Base-by-base conservation (phyloP, 73 alveolate species). In the Tetrahymena malaccensis region DNA sequence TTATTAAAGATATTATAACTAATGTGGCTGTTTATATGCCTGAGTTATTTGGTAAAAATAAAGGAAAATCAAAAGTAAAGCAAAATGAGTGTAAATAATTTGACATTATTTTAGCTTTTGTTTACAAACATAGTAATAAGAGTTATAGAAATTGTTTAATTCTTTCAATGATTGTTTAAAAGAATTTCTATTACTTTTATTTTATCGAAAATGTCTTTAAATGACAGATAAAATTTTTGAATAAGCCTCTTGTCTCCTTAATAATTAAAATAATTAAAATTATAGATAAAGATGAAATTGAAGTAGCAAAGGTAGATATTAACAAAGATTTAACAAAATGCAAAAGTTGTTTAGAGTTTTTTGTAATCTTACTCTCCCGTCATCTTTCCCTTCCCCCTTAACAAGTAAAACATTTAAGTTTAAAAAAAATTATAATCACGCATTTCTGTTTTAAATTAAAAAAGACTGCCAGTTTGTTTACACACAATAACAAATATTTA, bases 401-500 rank as follows among this genome's bases (percentile, higher is more conserved):
- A 85, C 98, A 99, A 97, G 99, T 70, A 70, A 70, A n/a, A 6
- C 43, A 35, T 35, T 35, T 35, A 35, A 19, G 25, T 3, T 27
- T 58, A 3, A 55, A 56, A 25, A 56, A 56, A 56, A 4, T 25
- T 10, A 70, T 31, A 70, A 19, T 25, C 22, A 70, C 22, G 25
- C 10, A n/a, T n/a, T 70, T 70, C 13, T 70, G 4, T 70, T 19
- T 31, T 70, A 0, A 70, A 17, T 50, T 19, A 70, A 27, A 27
- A 70, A 27, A 70, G 89, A 70, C 99, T 25, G 99, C 99, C 11
- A 99, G 99, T 40, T 96, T 99, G 93, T 98, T 99, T 85, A 96
- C 99, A 34, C 98, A 99, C 96, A 98, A 98, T 93, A 98, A 98
- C 95, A 98, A 99, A 96, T 99, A 97, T 96, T 97, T 99, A 94